Evolutionary conservation across 73 alveolate species (phyloP).

Genomic region (Tetrahymena thermophila): DNA sequence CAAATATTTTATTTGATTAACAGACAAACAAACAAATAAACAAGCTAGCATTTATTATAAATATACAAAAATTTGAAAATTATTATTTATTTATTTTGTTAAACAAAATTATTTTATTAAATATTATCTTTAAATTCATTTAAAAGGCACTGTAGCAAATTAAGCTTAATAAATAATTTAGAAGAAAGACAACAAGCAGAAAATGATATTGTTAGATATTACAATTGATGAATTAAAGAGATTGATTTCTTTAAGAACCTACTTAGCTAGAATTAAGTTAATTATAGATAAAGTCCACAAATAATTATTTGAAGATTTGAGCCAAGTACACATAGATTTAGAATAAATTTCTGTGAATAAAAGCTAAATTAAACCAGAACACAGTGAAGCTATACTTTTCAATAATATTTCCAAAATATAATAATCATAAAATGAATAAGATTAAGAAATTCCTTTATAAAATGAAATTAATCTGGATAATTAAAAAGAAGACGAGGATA

Average conservation of each 20-base stretch:
- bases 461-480: background rate
- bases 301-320: background rate
- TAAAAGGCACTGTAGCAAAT: background rate
- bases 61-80: no score
- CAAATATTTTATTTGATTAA: no score
- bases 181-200: background rate
- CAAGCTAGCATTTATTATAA: no score
- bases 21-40: no score
- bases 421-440: background rate
- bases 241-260: background rate
- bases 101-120: no score
- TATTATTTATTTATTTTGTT: no score
- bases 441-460: background rate
- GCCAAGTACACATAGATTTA: background rate
- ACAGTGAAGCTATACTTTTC: background rate
- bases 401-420: background rate
- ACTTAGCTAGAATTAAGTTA: background rate
- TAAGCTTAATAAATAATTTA: background rate
- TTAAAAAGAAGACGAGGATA: background rate
- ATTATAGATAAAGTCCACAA: background rate
- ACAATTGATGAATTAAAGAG: background rate
- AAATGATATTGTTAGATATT: background rate
- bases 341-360: background rate
- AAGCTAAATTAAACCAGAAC: background rate
- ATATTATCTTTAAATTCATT: background rate